Conservation (phyloP, 2,329 filamentous ascomycete genomes). For the Calonectria fujianensis region DNA sequence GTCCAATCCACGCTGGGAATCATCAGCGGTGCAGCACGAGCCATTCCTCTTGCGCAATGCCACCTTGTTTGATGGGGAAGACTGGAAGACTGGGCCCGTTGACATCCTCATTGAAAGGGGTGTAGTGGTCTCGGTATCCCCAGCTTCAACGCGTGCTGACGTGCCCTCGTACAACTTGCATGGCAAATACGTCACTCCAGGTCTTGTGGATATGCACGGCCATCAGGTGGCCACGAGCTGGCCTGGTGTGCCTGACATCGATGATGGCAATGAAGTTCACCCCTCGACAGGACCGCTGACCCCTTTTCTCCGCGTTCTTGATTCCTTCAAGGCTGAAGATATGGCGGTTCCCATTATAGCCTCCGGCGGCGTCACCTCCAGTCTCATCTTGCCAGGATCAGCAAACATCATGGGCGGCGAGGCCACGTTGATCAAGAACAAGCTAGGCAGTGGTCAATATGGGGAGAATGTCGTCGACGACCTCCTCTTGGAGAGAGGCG, state of each 20-base stretch:
- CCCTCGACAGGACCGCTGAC: conserved; percentile 43
- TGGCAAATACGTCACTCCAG: conserved; percentile 58
- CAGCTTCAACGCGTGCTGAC: background rate
- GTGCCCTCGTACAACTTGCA: conserved; percentile 6
- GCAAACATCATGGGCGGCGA: conserved; percentile 28
- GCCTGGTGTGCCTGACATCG: conserved; percentile 55
- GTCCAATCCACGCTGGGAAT: conserved; percentile 4
- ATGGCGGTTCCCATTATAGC: conserved; percentile 60
- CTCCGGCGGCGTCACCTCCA: conserved; percentile 49
- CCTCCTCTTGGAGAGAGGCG: conserved; percentile 8
- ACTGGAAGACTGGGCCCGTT: background rate
- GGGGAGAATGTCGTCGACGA: conserved; percentile 12
- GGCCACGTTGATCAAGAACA: conserved; percentile 17
- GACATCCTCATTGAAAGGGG: background rate
- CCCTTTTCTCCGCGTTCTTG: conserved; percentile 46
- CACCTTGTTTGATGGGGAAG: conserved; percentile 2
- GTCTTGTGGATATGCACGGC: conserved; percentile 68
- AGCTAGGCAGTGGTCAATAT: background rate
- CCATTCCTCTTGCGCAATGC: conserved; percentile 5
- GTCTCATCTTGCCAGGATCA: conserved; percentile 22
- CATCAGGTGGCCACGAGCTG: conserved; percentile 62
- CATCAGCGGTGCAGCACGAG: background rate
- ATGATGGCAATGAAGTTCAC: conserved; percentile 61
- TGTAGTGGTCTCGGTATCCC: background rate
- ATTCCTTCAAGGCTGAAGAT: conserved; percentile 66